A percentile compares a stretch with the other conserved stretches of the same genome.
phyloP scores from a whole-genome alignment of 495 filamentous ascomycete species.

The Penicillium riverlandense region DNA sequence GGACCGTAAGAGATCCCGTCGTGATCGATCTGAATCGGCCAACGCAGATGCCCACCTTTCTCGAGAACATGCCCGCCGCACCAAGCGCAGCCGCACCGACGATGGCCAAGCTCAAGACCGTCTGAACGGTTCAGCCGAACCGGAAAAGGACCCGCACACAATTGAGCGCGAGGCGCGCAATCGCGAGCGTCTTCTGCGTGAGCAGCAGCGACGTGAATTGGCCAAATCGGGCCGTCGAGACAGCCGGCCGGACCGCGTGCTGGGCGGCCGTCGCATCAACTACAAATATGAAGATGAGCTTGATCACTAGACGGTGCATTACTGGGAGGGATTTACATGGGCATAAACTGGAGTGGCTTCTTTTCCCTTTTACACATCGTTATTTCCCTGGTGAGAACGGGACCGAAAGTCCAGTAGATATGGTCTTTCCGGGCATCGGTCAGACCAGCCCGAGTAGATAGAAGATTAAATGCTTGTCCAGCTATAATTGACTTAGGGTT shows the following conservation, averaged over 20 bases:
- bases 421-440: no score
- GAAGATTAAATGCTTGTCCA: no score
- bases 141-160: constrained; percentile 60
- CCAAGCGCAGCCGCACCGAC: constrained; percentile 22
- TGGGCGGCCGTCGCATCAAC: constrained; percentile 44
- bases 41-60: constrained; percentile 27
- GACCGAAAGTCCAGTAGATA: no score
- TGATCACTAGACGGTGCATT: not conserved
- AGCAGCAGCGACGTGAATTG: constrained; percentile 63
- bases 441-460: no score
- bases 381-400: no score
- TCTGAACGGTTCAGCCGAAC: constrained; percentile 18
- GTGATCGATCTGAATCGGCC: constrained; percentile 41
- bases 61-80: constrained; percentile 34
- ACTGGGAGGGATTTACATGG: no score
- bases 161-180: constrained; percentile 71
- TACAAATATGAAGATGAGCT: constrained; percentile 56
- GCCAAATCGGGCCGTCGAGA: constrained; percentile 43
- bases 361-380: no score
- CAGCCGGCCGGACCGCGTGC: constrained; percentile 43
- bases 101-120: constrained; percentile 19
- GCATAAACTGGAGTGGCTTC: no score
- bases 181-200: constrained; percentile 67
- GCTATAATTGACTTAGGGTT: no score
- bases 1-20: constrained; percentile 49